Evolutionary conservation across 2,329 filamentous ascomycete genomes (phyloP).

Genomic region (Paecilomyces sp.): DNA sequence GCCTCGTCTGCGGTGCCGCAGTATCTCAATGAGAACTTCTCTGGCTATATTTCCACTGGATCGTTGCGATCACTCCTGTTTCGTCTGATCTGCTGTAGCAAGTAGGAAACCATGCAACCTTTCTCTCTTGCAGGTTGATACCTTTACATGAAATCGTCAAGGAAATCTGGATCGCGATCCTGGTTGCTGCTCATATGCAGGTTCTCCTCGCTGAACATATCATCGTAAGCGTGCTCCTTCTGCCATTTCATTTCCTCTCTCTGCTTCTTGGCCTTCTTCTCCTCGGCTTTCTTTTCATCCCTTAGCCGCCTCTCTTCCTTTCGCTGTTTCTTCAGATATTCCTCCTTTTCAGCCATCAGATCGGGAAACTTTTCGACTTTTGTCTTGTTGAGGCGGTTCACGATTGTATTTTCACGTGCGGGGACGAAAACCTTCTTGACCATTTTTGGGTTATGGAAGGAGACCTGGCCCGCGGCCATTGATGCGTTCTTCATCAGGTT

Average conservation of each 20-base stretch:
- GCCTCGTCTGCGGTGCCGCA: not conserved
- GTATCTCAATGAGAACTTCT: not conserved
- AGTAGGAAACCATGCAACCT: not conserved
- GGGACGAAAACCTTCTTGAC: constrained; percentile 77
- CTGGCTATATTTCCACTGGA: not conserved
- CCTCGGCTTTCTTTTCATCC: constrained; percentile 32
- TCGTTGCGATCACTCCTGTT: not conserved
- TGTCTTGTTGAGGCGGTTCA: constrained; percentile 98
- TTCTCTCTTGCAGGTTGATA: not conserved
- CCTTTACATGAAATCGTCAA: constrained; percentile 87
- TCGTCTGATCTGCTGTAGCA: not conserved
- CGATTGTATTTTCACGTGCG: constrained; percentile 76
- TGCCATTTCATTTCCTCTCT: constrained; percentile 85
- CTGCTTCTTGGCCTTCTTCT: constrained; percentile 55
- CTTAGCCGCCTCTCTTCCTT: constrained; percentile 52
- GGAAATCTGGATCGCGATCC: constrained; percentile 63
- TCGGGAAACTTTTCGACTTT: constrained; percentile 83
- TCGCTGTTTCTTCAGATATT: constrained; percentile 62
- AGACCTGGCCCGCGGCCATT: constrained; percentile 92
- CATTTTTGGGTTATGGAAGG: constrained; percentile 79
- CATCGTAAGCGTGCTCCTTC: constrained; percentile 97
- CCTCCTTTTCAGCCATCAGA: constrained; percentile 73
- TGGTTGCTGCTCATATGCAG: constrained; percentile 76
- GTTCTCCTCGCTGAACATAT: constrained; percentile 77
- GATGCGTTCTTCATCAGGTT: constrained; percentile 92